A percentile compares a stretch with the other conserved stretches of the same genome.
phyloP scores from a whole-genome alignment of 2,329 filamentous ascomycete genomes.

The Penicillium sp. region DNA sequence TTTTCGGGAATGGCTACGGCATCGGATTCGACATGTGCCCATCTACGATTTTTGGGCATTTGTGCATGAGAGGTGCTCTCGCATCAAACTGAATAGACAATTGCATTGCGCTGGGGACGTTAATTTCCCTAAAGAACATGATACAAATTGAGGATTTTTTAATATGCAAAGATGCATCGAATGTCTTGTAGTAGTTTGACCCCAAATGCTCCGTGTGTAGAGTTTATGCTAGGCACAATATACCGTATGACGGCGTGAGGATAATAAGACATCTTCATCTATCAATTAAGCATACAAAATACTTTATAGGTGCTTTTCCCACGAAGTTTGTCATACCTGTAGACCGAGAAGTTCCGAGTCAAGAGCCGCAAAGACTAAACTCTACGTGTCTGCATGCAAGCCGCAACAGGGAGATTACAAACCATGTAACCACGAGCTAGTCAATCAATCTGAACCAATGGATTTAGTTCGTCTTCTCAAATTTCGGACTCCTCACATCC shows the following conservation, averaged over 20 bases:
- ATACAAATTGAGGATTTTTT: not conserved
- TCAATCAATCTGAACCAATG: not conserved
- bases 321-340: too few relatives aligned
- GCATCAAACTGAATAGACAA: constrained; percentile 22
- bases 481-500: not conserved
- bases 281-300: too few relatives aligned
- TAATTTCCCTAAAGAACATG: not conserved
- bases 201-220: not conserved
- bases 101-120: constrained; percentile 12
- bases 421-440: not conserved
- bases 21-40: constrained; percentile 13
- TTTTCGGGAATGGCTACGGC: constrained; percentile 16
- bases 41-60: constrained; percentile 16
- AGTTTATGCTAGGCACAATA: not conserved
- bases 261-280: too few relatives aligned
- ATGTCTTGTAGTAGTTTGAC: not conserved
- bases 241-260: not conserved
- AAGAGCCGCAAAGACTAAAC: too few relatives aligned
- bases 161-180: not conserved
- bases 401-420: too few relatives aligned
- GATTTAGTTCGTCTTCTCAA: not conserved
- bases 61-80: constrained; percentile 14
- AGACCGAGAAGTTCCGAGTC: too few relatives aligned
- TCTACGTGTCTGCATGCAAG: too few relatives aligned
- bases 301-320: too few relatives aligned